Percentiles rank a stretch among this genome's conserved stretches.
Evolutionary conservation across 441 rosid genomes (phyloP).

Genomic region (Bocquillonia castaneifolia): DNA sequence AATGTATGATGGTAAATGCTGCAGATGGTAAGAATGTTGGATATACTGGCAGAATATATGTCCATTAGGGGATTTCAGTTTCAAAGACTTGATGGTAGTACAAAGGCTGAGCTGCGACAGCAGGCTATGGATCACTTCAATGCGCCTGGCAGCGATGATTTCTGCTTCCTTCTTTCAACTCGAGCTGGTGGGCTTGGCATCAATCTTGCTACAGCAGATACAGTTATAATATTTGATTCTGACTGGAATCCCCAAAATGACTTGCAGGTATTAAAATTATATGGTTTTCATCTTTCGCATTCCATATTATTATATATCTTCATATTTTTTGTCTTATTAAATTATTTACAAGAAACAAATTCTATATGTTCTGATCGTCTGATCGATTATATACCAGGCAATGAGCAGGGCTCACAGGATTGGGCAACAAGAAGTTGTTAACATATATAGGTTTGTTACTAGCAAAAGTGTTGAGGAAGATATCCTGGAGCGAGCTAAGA

Average conservation of each 20-base stretch:
- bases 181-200: constrained; percentile 99
- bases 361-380: constrained; percentile 13
- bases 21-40: constrained; percentile 99
- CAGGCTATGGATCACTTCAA: constrained; percentile 99
- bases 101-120: constrained; percentile 95
- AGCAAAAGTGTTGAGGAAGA: constrained; percentile 99
- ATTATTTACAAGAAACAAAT: constrained; percentile 7
- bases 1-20: constrained; percentile 16
- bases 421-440: constrained; percentile 99
- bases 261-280: constrained; percentile 58
- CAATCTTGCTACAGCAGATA: constrained; percentile 98
- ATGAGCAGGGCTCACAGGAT: constrained; percentile 99
- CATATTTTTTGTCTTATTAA: constrained; percentile 7
- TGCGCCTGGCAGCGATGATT: constrained; percentile 98
- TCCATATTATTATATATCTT: constrained; percentile 11
- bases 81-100: constrained; percentile 99
- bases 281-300: neutral
- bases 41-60: constrained; percentile 89
- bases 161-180: constrained; percentile 97
- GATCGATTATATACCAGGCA: constrained; percentile 54
- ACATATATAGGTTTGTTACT: constrained; percentile 97
- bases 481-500: constrained; percentile 97
- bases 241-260: constrained; percentile 99
- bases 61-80: constrained; percentile 89
- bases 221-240: constrained; percentile 98